A percentile compares a stretch with the other conserved stretches of the same genome.
Evolutionary conservation across 257 asterid species (phyloP).

Genomic region (Jasminum sambac): DNA sequence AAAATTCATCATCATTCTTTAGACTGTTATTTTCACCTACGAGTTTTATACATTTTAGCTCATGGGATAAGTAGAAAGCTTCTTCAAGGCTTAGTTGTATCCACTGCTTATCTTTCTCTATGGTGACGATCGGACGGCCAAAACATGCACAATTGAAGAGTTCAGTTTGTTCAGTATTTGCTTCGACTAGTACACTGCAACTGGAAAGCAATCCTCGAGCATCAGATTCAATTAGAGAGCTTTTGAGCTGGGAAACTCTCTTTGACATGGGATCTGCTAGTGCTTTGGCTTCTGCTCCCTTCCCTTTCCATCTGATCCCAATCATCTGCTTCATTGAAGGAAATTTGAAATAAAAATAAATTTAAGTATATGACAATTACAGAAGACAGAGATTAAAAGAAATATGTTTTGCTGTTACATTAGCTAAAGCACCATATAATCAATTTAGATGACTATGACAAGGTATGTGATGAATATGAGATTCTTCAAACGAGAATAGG

Average conservation of each 20-base stretch:
- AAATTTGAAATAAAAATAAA: no score
- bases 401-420: no score
- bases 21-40: conserved; percentile 24
- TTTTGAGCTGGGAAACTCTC: conserved; percentile 37
- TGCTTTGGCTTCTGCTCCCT: conserved; percentile 42
- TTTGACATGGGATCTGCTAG: conserved; percentile 40
- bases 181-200: conserved; percentile 31
- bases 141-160: conserved; percentile 42
- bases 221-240: conserved; percentile 27
- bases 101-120: conserved; percentile 38
- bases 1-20: conserved; percentile 30
- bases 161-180: conserved; percentile 32
- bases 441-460: neutral
- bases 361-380: no score
- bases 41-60: conserved; percentile 33
- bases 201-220: conserved; percentile 33
- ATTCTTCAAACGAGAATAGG: no score
- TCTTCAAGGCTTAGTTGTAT: conserved; percentile 38
- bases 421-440: neutral
- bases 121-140: conserved; percentile 33
- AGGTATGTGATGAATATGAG: no score
- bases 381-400: no score
- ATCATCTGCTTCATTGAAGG: conserved; percentile 6
- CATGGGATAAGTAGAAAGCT: conserved; percentile 35
- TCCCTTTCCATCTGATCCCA: conserved; percentile 50